Conservation (phyloP, 495 filamentous ascomycete genomes). For the Aspergillus homomorphus region DNA sequence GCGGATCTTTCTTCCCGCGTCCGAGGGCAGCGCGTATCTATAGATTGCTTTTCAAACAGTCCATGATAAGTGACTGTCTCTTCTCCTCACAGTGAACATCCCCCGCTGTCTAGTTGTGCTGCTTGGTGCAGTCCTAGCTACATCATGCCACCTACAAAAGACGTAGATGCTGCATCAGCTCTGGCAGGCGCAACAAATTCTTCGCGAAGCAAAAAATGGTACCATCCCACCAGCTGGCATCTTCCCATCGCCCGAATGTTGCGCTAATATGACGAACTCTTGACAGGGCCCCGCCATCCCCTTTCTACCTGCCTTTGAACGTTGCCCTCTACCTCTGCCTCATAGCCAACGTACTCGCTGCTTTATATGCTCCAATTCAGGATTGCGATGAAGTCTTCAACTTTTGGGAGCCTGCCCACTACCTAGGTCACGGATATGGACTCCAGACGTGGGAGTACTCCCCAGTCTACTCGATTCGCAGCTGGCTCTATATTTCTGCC, state of each 20-base stretch:
- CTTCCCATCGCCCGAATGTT: not conserved
- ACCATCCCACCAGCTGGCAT: constrained; percentile 9
- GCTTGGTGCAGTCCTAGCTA: not conserved
- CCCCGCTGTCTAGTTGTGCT: too few relatives aligned
- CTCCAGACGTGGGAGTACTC: constrained; percentile 99
- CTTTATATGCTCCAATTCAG: constrained; percentile 86
- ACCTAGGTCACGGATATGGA: constrained; percentile 87
- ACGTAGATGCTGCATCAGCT: constrained; percentile 9
- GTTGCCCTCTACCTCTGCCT: constrained; percentile 76
- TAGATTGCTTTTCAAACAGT: not conserved
- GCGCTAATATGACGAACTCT: constrained; percentile 4
- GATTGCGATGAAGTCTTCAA: constrained; percentile 99
- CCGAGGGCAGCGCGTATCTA: not conserved
- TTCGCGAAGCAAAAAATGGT: constrained; percentile 34
- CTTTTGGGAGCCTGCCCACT: constrained; percentile 98
- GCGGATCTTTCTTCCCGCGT: not conserved
- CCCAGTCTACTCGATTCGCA: constrained; percentile 90
- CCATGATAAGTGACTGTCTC: not conserved
- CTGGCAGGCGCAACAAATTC: constrained; percentile 5
- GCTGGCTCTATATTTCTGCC: constrained; percentile 88
- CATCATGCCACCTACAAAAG: constrained; percentile 18
- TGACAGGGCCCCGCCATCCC: constrained; percentile 47
- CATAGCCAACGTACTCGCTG: constrained; percentile 67
- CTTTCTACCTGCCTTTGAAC: constrained; percentile 67
- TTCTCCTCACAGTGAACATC: not conserved